A percentile compares a stretch with the other conserved stretches of the same genome.
Conservation (phyloP, 2,329 filamentous ascomycete species). For the Fusarium subtropicale region DNA sequence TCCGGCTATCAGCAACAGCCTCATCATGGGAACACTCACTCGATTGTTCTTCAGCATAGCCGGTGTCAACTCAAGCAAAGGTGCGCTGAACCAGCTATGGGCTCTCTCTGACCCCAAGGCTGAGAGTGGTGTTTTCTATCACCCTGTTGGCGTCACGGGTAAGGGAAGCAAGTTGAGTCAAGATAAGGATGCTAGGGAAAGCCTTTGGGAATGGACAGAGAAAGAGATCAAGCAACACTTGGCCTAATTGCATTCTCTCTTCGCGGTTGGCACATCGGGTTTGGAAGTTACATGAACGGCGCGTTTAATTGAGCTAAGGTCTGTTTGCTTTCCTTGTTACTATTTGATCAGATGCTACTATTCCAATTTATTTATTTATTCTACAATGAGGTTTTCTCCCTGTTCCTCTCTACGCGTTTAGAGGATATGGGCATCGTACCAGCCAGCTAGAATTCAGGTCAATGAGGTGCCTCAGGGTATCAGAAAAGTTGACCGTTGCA, state of each 20-base stretch:
- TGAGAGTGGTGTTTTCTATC: conserved; percentile 8
- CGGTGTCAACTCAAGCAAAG: neutral
- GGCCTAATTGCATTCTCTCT: accelerated
- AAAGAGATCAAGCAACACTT: conserved; percentile 10
- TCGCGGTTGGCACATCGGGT: no score
- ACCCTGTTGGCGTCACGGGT: conserved; percentile 9
- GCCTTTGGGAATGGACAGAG: conserved; percentile 17
- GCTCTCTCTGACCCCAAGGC: neutral
- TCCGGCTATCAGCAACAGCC: neutral
- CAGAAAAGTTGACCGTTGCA: no score
- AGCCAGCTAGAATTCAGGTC: neutral
- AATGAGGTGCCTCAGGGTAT: no score
- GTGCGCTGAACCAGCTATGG: neutral
- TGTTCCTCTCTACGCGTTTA: neutral
- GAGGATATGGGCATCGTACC: neutral
- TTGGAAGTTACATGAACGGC: neutral
- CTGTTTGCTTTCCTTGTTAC: neutral
- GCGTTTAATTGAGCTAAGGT: neutral
- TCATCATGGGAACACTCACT: neutral
- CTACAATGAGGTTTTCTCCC: neutral
- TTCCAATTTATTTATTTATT: neutral
- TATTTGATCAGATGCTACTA: neutral
- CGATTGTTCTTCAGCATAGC: accelerated
- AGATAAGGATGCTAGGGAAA: neutral
- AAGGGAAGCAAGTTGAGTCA: conserved; percentile 8